These are phyloP conservation scores for Erigeron canadensis DNA, from an alignment of 129 eudicot species.

Conservation along the genomic window DNA sequence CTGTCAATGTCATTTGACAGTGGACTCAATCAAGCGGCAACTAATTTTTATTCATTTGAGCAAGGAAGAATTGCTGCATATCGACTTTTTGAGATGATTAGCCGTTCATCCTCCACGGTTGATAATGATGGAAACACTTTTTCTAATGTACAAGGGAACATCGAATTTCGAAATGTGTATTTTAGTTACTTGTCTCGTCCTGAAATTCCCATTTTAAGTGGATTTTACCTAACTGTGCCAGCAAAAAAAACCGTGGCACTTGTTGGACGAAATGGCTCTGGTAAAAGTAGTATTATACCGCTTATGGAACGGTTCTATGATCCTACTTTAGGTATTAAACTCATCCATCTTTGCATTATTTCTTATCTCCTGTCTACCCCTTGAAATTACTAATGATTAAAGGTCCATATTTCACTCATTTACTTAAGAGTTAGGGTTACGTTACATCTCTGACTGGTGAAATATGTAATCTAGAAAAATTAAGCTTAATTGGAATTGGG, in stretches of 20 bases:
- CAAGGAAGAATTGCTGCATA: slow-evolving; percentile 99
- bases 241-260: slow-evolving; percentile 96
- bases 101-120: slow-evolving; percentile 76
- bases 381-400: slow-evolving; percentile 4
- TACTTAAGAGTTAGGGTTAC: no score
- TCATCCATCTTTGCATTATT: neutral
- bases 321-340: slow-evolving; percentile 79
- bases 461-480: no score
- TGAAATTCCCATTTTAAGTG: slow-evolving; percentile 91
- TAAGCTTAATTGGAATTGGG: no score
- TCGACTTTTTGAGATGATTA: slow-evolving; percentile 93
- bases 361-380: neutral
- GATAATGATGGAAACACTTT: slow-evolving; percentile 80
- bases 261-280: slow-evolving; percentile 98
- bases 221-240: slow-evolving; percentile 92
- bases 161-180: slow-evolving; percentile 91
- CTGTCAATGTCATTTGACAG: slow-evolving; percentile 36
- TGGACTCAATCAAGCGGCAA: slow-evolving; percentile 95
- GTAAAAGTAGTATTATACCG: slow-evolving; percentile 94
- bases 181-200: slow-evolving; percentile 95
- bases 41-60: slow-evolving; percentile 94
- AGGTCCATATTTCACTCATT: no score
- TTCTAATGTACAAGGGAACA: slow-evolving; percentile 77
- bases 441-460: no score
- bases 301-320: slow-evolving; percentile 98